These are phyloP conservation scores for Penicillium chermesinum DNA, from an alignment of 495 filamentous ascomycete genomes.

Conservation along the genomic window DNA sequence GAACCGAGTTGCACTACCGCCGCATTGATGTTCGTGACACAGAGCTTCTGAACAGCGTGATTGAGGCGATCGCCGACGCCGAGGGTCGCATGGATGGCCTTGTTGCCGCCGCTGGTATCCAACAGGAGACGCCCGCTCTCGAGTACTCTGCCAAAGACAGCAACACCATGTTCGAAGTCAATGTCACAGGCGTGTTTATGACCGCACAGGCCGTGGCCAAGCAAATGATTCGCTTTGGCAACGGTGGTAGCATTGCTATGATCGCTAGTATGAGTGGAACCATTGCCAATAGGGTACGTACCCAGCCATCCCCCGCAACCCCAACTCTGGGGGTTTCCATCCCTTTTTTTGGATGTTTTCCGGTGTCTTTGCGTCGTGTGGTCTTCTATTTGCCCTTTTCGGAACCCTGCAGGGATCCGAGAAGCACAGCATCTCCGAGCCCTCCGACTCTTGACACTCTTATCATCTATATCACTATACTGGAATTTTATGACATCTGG, in stretches of 20 bases:
- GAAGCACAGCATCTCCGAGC: neutral
- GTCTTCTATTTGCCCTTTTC: slow-evolving; percentile 14
- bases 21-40: slow-evolving; percentile 83
- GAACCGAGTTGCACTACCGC: slow-evolving; percentile 69
- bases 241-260: slow-evolving; percentile 65
- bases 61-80: slow-evolving; percentile 61
- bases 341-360: neutral
- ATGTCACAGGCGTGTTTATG: slow-evolving; percentile 75
- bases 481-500: neutral
- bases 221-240: slow-evolving; percentile 70
- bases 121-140: slow-evolving; percentile 63
- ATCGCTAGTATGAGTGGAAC: slow-evolving; percentile 72
- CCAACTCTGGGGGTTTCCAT: neutral
- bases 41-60: slow-evolving; percentile 56
- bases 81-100: slow-evolving; percentile 72
- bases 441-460: neutral
- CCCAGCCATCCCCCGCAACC: slow-evolving; percentile 2
- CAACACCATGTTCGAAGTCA: slow-evolving; percentile 66
- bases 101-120: slow-evolving; percentile 71
- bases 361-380: slow-evolving; percentile 1
- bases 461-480: neutral
- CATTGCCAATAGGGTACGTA: slow-evolving; percentile 58
- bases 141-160: slow-evolving; percentile 65
- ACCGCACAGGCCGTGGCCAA: slow-evolving; percentile 65
- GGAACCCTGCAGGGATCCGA: neutral